Evolutionary conservation across 2,329 filamentous ascomycete species (phyloP), one percentile per base, ranked within the genome.

Genomic region (Beauveria sp.): DNA sequence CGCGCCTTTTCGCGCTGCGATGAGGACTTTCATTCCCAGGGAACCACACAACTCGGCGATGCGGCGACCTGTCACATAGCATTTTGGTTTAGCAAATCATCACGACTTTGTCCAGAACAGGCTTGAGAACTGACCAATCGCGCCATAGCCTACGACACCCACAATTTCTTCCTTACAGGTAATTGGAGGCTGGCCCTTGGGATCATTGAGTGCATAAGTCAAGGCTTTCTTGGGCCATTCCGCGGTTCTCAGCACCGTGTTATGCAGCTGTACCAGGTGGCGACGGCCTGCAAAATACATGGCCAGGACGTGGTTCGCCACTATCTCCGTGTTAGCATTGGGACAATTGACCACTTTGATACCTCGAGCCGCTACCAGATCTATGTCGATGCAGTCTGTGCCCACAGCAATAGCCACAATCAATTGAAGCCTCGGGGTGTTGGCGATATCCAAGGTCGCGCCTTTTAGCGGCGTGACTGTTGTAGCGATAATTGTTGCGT

Each of bases 291-390:
- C 82, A 77, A 91, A 83, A 64, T 91, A 75, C 53, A 91, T 75
- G 60, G 84, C 86, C 58, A 90, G 80, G 0, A 87, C 89, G 68
- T 90, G 87, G 70, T 90, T 87, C 0, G 87, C 87, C 0, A 88
- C 89, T 0, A 89, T 88, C 57, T 87, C 84, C 66, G 90, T 89
- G 70, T 92, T 91, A 3, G 88, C 88, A 42, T 82, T 82, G 0
- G 89, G 88, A 20, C 82, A 86, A 71, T 91, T 91, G 52, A 91
- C 86, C 0, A 91, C 88, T 49, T 90, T 84, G 60, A 91, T 86
- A 12, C 88, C 89, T 50, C 85, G 77, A 59, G 81, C 79, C 0
- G 88, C 90, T 1, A 88, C 88, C 14, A 82, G 81, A 45, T 83
- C 78, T 0, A 91, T 84, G 70, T 91, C 82, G 51, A 91, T 87